Evolutionary conservation across 2,329 filamentous ascomycete genomes (phyloP), one percentile per base, ranked within the genome.

Genomic region (Stagonosporopsis vannaccii): DNA sequence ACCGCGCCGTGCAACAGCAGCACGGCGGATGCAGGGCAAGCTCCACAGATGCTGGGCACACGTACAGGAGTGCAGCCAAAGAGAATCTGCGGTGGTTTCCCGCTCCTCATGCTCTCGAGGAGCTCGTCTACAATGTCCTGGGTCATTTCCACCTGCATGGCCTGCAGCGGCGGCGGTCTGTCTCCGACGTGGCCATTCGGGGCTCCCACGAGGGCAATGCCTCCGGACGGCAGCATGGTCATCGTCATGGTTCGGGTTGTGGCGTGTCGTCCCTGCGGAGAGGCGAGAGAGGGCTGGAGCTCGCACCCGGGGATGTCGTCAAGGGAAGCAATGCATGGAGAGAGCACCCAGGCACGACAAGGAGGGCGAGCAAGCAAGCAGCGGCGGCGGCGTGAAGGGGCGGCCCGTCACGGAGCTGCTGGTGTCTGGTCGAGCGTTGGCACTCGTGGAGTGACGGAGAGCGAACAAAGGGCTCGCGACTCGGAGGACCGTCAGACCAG

Each of bases 121-220:
- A 78, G 73, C 64, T 75, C 75, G 64, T 78, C 71, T 67, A 78
- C 63, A 44, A 78, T 70, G 57, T 77, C 72, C 54, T 76, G 70
- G 62, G 69, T 71, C 59, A 78, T 75, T 44, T 78, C 74, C 46
- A 78, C 66, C 63, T 76, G 75, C 75, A 78, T 78, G 68, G 72
- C 74, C 61, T 77, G 74, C 52, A 73, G 58, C 32, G 72, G 64
- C 53, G 67, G 58, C 40, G 59, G 61, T 60, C 62, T 71, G 56
- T 69, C 67, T 42, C 62, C 69, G 56, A 74, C 69, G 63, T 75
- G 67, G 67, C 65, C 58, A 56, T 76, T 75, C 49, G 76, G 75
- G 50, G 75, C 76, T 13, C 75, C 75, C 44, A 69, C 56, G 55
- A 78, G 75, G 68, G 72, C 70, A 68, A 77, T 73, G 69, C 66